Base-by-base conservation (phyloP, 116 monocot species). In the Phalaenopsis hybrid region DNA sequence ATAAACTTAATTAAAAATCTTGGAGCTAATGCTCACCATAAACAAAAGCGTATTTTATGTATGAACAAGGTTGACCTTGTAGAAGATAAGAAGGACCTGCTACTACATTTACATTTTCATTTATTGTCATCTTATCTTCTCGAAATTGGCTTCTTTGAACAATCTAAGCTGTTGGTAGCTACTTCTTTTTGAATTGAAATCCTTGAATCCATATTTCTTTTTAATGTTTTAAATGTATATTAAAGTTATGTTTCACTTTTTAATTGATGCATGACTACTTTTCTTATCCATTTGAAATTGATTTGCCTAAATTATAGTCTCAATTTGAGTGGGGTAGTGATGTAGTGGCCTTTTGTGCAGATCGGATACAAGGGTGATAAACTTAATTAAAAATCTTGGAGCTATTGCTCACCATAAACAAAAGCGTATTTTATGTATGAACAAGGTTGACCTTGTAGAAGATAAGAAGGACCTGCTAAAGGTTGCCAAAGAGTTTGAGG, bases 21-120 rank as follows among this genome's bases (percentile, higher is more conserved):
- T 21, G 98, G 98, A 65, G 86, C 70, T 57, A 78, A 92, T 76
- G 86, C 79, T 43, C 86, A 90, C 8, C 80, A 87, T 46, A 86
- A 81, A 45, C 93, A 98, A 81, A 93, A 89, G 77, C 86, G 98
- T 59, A 78, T 98, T 16, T 88, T 98, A 82, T 98, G 98, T 86
- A 93, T 98, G 95, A 98, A 98, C 75, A 98, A 98, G 84, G 87
- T 98, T 86, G 98, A 98, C 81, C 85, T 95, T 31, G 90, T 98
- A 44, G 83, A 90, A 57, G 92, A 93, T 50, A 98, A 95, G 79
- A 98, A 95, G 86, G 89, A 92, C 52, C 75, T 98, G 76, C 75
- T 95, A 44, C 21, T 44, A 44, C 79, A 41, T 59, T 52, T 46
- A n/a, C 46, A 18, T 75, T 75, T 45, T 73, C 72, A 34, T 73